A percentile compares a stretch with the other conserved stretches of the same genome.
Evolutionary conservation across 257 asterid genomes (phyloP).

Genomic region (Nicotiana undulata): DNA sequence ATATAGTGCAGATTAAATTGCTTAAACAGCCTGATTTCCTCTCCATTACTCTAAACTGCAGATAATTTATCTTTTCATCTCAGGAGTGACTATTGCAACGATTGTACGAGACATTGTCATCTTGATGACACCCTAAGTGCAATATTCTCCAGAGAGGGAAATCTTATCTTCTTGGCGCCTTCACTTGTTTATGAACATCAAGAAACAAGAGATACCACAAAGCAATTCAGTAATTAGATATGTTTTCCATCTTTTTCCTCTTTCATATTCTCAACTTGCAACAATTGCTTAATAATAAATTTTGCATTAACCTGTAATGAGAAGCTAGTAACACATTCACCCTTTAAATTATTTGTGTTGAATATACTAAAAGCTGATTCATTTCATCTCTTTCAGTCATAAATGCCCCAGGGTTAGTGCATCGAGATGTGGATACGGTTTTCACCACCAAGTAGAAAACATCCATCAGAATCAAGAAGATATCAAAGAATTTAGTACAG

Average conservation of each 20-base stretch:
- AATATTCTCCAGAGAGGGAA: neutral
- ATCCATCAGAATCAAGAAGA: neutral
- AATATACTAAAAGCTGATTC: neutral
- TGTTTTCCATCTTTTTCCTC: neutral
- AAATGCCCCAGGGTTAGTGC: neutral
- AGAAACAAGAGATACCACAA: neutral
- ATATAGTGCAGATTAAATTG: neutral
- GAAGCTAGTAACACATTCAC: neutral
- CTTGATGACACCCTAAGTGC: neutral
- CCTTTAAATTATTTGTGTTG: neutral
- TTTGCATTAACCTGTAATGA: neutral
- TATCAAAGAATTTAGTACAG: neutral
- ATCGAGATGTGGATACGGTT: neutral
- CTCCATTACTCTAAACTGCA: neutral
- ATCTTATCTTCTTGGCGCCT: neutral
- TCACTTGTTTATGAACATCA: neutral
- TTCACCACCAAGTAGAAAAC: neutral
- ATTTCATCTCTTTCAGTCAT: neutral
- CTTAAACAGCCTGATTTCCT: neutral
- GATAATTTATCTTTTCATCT: neutral
- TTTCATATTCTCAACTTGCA: neutral
- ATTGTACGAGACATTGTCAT: neutral
- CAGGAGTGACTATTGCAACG: neutral
- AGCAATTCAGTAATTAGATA: neutral
- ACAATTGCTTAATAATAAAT: neutral